Evolutionary conservation across 768 basidiomycete species (phyloP).

Genomic region (Daedaleopsis sinensis): DNA sequence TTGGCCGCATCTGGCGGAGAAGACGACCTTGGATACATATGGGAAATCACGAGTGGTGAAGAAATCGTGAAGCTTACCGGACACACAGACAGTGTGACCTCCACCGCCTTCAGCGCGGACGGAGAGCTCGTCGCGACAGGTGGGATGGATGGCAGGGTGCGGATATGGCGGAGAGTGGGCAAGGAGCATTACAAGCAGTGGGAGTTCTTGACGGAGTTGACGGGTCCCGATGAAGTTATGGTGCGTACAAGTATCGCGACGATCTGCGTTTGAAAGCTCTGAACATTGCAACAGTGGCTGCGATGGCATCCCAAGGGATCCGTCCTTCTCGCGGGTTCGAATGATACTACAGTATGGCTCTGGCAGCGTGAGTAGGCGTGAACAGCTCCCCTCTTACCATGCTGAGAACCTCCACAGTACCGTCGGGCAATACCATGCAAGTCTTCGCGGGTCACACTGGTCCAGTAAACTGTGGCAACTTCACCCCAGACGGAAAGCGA

Average conservation of each 20-base stretch:
- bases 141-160: slow-evolving; percentile 96
- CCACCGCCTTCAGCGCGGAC: slow-evolving; percentile 78
- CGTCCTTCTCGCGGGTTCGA: slow-evolving; percentile 88
- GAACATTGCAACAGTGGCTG: slow-evolving; percentile 63
- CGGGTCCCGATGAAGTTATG: slow-evolving; percentile 95
- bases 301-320: slow-evolving; percentile 95
- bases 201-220: slow-evolving; percentile 93
- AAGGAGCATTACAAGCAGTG: slow-evolving; percentile 75
- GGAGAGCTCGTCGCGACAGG: slow-evolving; percentile 95
- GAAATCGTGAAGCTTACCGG: slow-evolving; percentile 85
- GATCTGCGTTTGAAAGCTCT: neutral
- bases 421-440: slow-evolving; percentile 93
- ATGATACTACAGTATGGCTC: slow-evolving; percentile 93
- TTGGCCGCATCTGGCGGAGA: slow-evolving; percentile 93
- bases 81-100: slow-evolving; percentile 89
- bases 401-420: slow-evolving; percentile 57
- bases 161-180: slow-evolving; percentile 88
- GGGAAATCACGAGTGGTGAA: slow-evolving; percentile 84
- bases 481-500: slow-evolving; percentile 92
- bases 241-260: slow-evolving; percentile 47
- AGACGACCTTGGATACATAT: slow-evolving; percentile 93
- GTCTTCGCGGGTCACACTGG: slow-evolving; percentile 92
- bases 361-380: slow-evolving; percentile 81
- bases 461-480: slow-evolving; percentile 83
- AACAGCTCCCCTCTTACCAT: neutral